Percentiles rank a stretch among this genome's conserved stretches.
These are phyloP conservation scores for Suhomyces bolitotheri DNA, from an alignment of 1,139 yeast genomes.

Conservation along the genomic window DNA sequence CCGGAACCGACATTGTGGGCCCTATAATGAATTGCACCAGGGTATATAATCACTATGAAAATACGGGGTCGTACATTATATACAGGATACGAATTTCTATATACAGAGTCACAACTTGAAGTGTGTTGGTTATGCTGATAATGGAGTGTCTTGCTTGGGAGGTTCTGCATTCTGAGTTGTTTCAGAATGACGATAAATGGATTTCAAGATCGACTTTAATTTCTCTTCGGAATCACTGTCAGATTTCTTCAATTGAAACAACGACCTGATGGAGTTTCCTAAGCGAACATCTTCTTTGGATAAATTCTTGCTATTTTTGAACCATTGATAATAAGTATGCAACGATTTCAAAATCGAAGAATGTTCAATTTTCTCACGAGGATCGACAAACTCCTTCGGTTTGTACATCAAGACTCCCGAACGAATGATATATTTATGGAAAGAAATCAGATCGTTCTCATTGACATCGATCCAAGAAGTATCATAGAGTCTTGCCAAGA, in stretches of 20 bases:
- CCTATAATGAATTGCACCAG: too few relatives aligned
- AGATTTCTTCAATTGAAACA: constrained; percentile 19
- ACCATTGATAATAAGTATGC: constrained; percentile 21
- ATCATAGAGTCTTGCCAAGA: constrained; percentile 26
- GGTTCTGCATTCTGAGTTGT: too few relatives aligned
- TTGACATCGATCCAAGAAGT: constrained; percentile 29
- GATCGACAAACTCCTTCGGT: constrained; percentile 26
- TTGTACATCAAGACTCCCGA: constrained; percentile 34
- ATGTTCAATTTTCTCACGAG: constrained; percentile 20
- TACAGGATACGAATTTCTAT: constrained; percentile 3
- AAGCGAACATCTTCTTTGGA: constrained; percentile 20
- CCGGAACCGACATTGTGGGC: constrained; percentile 18
- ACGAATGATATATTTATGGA: constrained; percentile 31
- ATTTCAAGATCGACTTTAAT: constrained; percentile 11
- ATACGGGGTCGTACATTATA: too few relatives aligned
- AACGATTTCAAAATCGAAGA: constrained; percentile 26
- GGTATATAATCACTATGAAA: too few relatives aligned
- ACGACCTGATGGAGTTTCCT: constrained; percentile 20
- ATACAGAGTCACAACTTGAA: neutral
- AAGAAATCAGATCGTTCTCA: constrained; percentile 15
- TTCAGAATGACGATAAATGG: constrained; percentile 12
- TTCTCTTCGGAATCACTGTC: constrained; percentile 17
- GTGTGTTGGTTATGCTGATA: neutral
- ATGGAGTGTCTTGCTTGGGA: too few relatives aligned
- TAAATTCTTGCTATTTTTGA: constrained; percentile 20